Evolutionary conservation across 352 stramenopile genomes (phyloP), one percentile per base, ranked within the genome.

Genomic region (Globisporangium spiculum): DNA sequence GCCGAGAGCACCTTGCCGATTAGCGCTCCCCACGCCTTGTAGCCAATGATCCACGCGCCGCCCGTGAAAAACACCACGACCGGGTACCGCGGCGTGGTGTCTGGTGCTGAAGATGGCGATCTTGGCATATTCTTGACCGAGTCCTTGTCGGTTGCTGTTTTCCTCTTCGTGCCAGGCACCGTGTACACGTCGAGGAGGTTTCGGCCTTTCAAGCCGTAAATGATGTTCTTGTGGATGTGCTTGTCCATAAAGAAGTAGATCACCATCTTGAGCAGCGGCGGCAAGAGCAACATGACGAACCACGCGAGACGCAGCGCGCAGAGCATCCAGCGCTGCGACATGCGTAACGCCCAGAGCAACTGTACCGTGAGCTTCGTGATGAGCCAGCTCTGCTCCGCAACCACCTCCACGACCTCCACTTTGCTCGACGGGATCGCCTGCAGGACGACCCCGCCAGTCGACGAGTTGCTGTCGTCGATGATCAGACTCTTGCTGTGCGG

Each of bases 31-130:
- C 92, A 98, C 24, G 90, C 92, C 76, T 97, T 97, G 78, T 98
- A 97, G 4, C 93, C 91, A 50, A 98, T 98, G 68, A 97, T 97
- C 91, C 91, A 98, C 8, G 91, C 86, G 36, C 91, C 93, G 36
- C 93, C 93, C 8, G 86, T 91, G 12, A 97, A 78, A 67, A 98
- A 98, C 20, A 98, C 82, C 0, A 98, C 75, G 8, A 98, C 91
- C 1, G 93, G 92, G 41, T 77, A 75, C 27, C 66, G 72, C n/a
- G 67, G 71, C 20, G 78, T 26, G 30, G 80, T 26, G 20, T 62
- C 56, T 26, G 56, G 26, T 62, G 22, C 56, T 30, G 27, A 46
- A 14, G 27, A 38, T 32, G 56, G 4, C 2, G 57, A 66, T 22
- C 26, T 69, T 30, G 57, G 36, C 63, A 20, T 14, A 8, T 58